Evolutionary conservation across 2,329 filamentous ascomycete species (phyloP).

Genomic region (Zelopaecilomyces penicillatus): DNA sequence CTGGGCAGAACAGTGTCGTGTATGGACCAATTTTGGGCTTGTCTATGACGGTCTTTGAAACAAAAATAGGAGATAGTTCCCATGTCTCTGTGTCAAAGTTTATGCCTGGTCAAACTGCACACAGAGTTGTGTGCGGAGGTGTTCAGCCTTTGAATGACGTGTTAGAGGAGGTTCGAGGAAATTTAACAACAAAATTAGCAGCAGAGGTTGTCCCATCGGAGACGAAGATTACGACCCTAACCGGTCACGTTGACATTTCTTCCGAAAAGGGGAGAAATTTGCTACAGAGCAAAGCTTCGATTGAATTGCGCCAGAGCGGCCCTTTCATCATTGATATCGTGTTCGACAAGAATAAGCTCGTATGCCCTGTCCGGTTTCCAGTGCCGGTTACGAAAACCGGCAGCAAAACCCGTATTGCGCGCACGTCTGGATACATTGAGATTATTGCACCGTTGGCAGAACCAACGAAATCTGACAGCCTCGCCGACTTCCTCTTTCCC

Average conservation of each 20-base stretch:
- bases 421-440: constrained; percentile 37
- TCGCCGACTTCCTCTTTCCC: constrained; percentile 30
- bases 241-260: constrained; percentile 30
- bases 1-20: constrained; percentile 13
- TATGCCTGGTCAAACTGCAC: constrained; percentile 24
- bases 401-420: constrained; percentile 32
- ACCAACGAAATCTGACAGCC: constrained; percentile 14
- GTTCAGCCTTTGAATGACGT: constrained; percentile 14
- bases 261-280: constrained; percentile 26
- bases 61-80: constrained; percentile 18
- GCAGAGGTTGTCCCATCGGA: constrained; percentile 22
- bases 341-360: constrained; percentile 23
- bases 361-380: constrained; percentile 31
- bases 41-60: constrained; percentile 23
- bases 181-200: constrained; percentile 17
- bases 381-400: constrained; percentile 27
- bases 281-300: constrained; percentile 28
- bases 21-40: constrained; percentile 19
- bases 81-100: constrained; percentile 29
- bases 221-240: constrained; percentile 26
- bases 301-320: constrained; percentile 28
- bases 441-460: constrained; percentile 28
- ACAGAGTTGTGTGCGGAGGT: constrained; percentile 18
- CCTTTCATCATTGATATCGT: constrained; percentile 34
- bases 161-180: constrained; percentile 11